Conservation (phyloP, 179 eudicot species). For the Heliamphora pulchella region DNA sequence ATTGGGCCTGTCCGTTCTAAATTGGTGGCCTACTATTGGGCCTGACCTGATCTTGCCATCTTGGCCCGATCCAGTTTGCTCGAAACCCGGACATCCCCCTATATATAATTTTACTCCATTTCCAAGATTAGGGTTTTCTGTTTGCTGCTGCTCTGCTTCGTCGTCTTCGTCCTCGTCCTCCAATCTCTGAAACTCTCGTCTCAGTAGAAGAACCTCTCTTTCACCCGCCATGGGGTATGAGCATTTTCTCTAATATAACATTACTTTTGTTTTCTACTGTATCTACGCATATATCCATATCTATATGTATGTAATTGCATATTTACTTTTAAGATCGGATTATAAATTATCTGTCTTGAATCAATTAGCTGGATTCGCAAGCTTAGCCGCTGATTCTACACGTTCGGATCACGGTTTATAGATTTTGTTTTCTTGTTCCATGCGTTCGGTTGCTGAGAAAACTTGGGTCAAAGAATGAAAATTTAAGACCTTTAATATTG, state of each 20-base stretch:
- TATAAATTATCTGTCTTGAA: no score
- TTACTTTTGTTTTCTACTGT: no score
- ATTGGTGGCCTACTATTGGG: background rate
- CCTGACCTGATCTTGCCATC: background rate
- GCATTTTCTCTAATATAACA: background rate
- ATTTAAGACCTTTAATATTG: no score
- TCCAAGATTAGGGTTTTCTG: constrained; percentile 13
- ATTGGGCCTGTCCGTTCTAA: no score
- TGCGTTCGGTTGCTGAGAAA: background rate
- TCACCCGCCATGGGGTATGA: constrained; percentile 17
- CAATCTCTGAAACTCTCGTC: background rate
- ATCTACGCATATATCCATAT: background rate
- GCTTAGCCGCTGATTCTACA: background rate
- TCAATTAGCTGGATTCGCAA: background rate
- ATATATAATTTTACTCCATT: background rate
- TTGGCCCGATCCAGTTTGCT: background rate
- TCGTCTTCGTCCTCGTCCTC: background rate
- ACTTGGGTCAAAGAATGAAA: background rate
- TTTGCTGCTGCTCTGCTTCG: constrained; percentile 3
- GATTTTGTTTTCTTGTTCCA: background rate
- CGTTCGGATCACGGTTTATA: background rate
- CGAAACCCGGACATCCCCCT: background rate
- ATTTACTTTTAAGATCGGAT: no score
- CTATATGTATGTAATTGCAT: background rate
- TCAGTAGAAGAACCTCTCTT: background rate